A percentile compares a stretch with the other conserved stretches of the same genome.
Conservation (phyloP, 495 filamentous ascomycete species). For the Penicillium ucsense region DNA sequence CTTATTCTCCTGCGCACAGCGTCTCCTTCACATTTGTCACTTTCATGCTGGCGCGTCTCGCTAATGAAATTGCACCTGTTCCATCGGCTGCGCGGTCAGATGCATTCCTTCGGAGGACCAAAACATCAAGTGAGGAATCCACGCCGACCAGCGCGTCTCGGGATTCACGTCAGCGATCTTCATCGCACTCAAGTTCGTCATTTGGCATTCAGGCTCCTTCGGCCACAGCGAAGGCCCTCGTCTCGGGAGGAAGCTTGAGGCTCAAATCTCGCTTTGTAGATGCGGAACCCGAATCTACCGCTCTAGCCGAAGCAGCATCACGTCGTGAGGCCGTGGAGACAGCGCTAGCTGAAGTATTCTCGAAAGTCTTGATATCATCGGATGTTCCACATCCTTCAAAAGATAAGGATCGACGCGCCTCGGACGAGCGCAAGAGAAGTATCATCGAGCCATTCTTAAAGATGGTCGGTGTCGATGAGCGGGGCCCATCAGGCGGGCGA, state of each 20-base stretch:
- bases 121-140: background rate
- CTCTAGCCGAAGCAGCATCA: constrained; percentile 6
- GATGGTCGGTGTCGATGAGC: constrained; percentile 31
- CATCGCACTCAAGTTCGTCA: background rate
- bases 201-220: constrained; percentile 11
- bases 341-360: constrained; percentile 23
- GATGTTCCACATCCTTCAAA: constrained; percentile 22
- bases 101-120: background rate
- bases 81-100: constrained; percentile 9
- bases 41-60: constrained; percentile 54
- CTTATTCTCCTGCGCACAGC: constrained; percentile 62
- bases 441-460: constrained; percentile 39
- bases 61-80: constrained; percentile 35
- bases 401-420: constrained; percentile 33
- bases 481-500: constrained; percentile 29
- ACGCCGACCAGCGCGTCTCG: too few relatives aligned
- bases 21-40: constrained; percentile 81
- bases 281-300: background rate
- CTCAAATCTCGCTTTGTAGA: constrained; percentile 16
- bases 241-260: constrained; percentile 25
- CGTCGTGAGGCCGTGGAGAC: constrained; percentile 30
- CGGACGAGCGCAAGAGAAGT: constrained; percentile 29
- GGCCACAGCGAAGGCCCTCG: constrained; percentile 21
- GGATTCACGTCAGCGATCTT: too few relatives aligned
- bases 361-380: constrained; percentile 27